Base-by-base conservation (phyloP, 495 filamentous ascomycete genomes). In the Penicillium chermesinum region DNA sequence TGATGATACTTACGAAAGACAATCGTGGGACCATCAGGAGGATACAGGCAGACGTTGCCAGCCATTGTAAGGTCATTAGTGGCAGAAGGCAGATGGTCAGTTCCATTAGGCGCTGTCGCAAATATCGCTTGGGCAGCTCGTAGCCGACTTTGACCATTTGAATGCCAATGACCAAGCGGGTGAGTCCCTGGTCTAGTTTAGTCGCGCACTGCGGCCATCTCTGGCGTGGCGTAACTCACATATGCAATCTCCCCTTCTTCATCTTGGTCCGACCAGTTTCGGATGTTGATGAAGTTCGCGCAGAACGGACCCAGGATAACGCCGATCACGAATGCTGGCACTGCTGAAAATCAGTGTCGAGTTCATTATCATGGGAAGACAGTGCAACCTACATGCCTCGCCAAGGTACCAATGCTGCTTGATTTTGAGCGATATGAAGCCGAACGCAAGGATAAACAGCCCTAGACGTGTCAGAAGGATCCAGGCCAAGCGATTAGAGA, bases 351-450 rank as follows among this genome's bases (percentile, higher is more conserved):
- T 22, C 42, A 38, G 51, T 36, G n/a, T 36, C 2, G 12, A 9
- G 7, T 0, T 30, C 1, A 25, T 41, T 44, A 14, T 35, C 17
- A 49, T 10, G n/a, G 34, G 15, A 17, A 12, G 42, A 39, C 14
- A 17, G 7, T 41, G n/a, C 30, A 18, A 65, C 75, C 47, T 49
- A 81, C 77, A 64, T 30, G 78, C 77, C 67, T 81, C 78, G 7
- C 78, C 78, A 2, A 81, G 69, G 51, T 77, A 79, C 76, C 76
- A 80, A 49, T 54, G 60, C 18, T 69, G 70, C 51, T 79, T 79
- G 50, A 81, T 58, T 47, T 75, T 71, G 20, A 75, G 61, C 5
- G 78, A 78, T 22, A 79, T 63, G 52, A 78, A 63, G 20, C 76
- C 76, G 45, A 74, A 60, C 21, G 65, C 5, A 7, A 70, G 62